Conservation (phyloP, 2,329 filamentous ascomycete species). For the Cladosporium sp. region DNA sequence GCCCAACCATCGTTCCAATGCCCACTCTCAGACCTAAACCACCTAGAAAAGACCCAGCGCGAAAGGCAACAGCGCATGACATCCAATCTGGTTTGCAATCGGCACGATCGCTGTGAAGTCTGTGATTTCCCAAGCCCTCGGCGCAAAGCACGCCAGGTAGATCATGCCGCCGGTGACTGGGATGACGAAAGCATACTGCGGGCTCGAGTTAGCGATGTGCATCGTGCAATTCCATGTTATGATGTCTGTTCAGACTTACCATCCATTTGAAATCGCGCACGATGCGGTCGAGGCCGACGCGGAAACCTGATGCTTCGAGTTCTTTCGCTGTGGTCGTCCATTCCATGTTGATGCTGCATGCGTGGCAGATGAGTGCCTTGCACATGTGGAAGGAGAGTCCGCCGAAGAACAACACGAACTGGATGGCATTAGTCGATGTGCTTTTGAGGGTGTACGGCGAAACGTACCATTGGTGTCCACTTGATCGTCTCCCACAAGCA, state of each 20-base stretch:
- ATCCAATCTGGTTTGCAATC: conserved; percentile 20
- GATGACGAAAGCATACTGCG: conserved; percentile 18
- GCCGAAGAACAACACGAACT: conserved; percentile 73
- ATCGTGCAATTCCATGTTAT: no score
- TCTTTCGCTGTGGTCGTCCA: conserved; percentile 86
- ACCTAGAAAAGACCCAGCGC: conserved; percentile 18
- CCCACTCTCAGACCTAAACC: no score
- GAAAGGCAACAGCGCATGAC: conserved; percentile 21
- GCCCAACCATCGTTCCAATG: no score
- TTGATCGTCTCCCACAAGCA: conserved; percentile 56
- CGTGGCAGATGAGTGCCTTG: conserved; percentile 73
- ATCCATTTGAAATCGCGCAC: conserved; percentile 22
- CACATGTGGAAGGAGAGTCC: conserved; percentile 77
- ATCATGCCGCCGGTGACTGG: conserved; percentile 20
- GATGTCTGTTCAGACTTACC: neutral
- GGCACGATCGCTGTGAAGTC: conserved; percentile 22
- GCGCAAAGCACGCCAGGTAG: conserved; percentile 21
- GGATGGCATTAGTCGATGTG: neutral
- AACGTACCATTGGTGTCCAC: conserved; percentile 52
- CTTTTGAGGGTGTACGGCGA: no score
- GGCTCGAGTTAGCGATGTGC: no score
- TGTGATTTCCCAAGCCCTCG: conserved; percentile 18
- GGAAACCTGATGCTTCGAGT: conserved; percentile 50
- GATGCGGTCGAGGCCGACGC: conserved; percentile 20
- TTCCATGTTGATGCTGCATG: conserved; percentile 80